Percentiles rank a stretch among this genome's conserved stretches.
phyloP scores from a whole-genome alignment of 257 asterid species.

The Gentiana dahurica region DNA sequence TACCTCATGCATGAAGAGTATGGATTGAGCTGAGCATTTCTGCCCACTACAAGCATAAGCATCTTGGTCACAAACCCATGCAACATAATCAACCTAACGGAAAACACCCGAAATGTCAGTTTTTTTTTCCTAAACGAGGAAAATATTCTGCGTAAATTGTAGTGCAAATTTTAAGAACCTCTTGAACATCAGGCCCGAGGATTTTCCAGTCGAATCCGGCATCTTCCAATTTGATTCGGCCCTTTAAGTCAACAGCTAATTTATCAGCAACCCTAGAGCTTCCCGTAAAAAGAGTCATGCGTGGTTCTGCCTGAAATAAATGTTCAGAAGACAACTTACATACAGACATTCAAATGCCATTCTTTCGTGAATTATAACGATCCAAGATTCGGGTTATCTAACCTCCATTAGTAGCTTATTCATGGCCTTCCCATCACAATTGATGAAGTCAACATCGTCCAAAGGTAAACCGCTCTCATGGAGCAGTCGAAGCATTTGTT shows the following conservation, averaged over 20 bases:
- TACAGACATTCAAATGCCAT: too few species aligned
- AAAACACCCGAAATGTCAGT: neutral
- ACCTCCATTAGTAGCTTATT: constrained; percentile 86
- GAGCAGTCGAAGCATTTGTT: constrained; percentile 85
- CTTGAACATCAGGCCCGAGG: constrained; percentile 91
- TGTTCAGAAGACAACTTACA: constrained; percentile 4
- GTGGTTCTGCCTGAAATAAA: constrained; percentile 63
- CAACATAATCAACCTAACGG: constrained; percentile 70
- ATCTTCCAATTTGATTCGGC: constrained; percentile 82
- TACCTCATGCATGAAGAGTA: constrained; percentile 84
- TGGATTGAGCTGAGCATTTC: constrained; percentile 92
- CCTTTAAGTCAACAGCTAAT: constrained; percentile 68
- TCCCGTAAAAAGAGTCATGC: constrained; percentile 97
- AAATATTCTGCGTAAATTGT: neutral
- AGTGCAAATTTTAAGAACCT: constrained; percentile 31
- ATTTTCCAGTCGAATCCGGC: constrained; percentile 99
- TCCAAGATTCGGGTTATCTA: constrained; percentile 14
- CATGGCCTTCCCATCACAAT: constrained; percentile 86
- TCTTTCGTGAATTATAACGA: too few species aligned
- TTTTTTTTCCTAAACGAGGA: neutral
- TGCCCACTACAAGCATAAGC: constrained; percentile 98
- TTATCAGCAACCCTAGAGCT: constrained; percentile 93
- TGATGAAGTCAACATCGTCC: constrained; percentile 82
- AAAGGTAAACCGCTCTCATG: constrained; percentile 84
- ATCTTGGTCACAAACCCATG: constrained; percentile 99